phyloP scores from a whole-genome alignment of 2,329 filamentous ascomycete species.

The Colletotrichum godetiae region DNA sequence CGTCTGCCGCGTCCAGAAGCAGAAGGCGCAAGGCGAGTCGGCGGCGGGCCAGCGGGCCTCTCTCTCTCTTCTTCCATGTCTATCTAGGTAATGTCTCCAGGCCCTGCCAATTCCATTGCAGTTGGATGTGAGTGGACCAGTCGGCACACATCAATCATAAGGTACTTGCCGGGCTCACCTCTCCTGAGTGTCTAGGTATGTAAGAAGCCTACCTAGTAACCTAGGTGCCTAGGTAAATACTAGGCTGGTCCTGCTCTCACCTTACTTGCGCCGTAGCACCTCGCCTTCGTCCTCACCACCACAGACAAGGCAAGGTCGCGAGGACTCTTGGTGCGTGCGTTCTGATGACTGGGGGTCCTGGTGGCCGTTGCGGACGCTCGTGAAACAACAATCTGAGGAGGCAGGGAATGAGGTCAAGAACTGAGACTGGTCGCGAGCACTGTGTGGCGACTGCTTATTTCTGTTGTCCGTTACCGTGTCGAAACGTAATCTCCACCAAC shows the following conservation, averaged over 20 bases:
- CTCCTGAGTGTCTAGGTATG: neutral
- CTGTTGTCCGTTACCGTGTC: neutral
- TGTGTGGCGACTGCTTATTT: neutral
- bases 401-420: constrained; percentile 27
- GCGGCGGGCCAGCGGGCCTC: neutral
- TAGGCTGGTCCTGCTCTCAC: neutral
- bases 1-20: constrained; percentile 1
- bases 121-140: neutral
- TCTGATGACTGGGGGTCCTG: constrained; percentile 26
- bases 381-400: constrained; percentile 33
- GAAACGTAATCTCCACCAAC: neutral
- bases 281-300: constrained; percentile 23
- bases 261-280: neutral
- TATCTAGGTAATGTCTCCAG: neutral
- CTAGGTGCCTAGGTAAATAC: neutral
- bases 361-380: constrained; percentile 33
- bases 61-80: too few relatives aligned
- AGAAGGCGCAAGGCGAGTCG: neutral
- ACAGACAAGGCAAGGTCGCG: constrained; percentile 32
- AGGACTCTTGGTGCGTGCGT: constrained; percentile 19
- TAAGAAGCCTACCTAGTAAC: too few relatives aligned
- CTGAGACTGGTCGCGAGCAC: constrained; percentile 17
- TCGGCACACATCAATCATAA: too few relatives aligned
- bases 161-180: neutral
- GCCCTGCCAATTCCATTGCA: neutral